phyloP scores from a whole-genome alignment of 768 basidiomycete genomes.

The Podaxis sp. region DNA sequence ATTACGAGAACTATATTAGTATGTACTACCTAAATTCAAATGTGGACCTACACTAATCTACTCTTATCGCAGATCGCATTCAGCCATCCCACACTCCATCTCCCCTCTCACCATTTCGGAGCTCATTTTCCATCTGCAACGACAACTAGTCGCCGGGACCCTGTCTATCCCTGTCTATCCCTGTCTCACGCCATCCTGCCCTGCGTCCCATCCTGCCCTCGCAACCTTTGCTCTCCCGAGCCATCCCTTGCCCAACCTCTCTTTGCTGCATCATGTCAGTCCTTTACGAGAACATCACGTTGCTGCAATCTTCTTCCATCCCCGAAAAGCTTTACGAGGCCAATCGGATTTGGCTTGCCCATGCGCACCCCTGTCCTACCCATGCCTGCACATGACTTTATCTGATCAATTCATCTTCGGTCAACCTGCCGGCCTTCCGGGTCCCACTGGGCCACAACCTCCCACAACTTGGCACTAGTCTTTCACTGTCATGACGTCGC shows the following conservation, averaged over 20 bases:
- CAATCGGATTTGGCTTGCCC: background rate
- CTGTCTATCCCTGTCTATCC: background rate
- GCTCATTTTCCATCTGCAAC: background rate
- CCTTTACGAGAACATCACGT: background rate
- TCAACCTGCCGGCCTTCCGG: background rate
- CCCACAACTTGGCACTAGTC: background rate
- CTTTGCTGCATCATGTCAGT: background rate
- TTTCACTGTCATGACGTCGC: background rate
- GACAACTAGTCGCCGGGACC: background rate
- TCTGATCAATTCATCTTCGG: background rate
- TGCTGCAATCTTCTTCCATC: background rate
- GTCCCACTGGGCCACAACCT: background rate
- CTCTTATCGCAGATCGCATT: background rate
- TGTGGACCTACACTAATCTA: constrained; percentile 2
- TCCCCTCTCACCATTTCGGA: background rate
- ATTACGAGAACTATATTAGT: background rate
- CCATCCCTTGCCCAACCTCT: background rate
- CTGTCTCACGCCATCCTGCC: background rate
- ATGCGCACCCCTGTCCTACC: background rate
- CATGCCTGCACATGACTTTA: background rate
- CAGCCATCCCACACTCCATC: background rate
- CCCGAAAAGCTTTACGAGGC: background rate
- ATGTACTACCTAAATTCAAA: background rate
- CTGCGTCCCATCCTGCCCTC: background rate
- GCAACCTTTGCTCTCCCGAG: background rate